Evolutionary conservation across 352 stramenopile species (phyloP).

Genomic region (Globisporangium mamillatum): DNA sequence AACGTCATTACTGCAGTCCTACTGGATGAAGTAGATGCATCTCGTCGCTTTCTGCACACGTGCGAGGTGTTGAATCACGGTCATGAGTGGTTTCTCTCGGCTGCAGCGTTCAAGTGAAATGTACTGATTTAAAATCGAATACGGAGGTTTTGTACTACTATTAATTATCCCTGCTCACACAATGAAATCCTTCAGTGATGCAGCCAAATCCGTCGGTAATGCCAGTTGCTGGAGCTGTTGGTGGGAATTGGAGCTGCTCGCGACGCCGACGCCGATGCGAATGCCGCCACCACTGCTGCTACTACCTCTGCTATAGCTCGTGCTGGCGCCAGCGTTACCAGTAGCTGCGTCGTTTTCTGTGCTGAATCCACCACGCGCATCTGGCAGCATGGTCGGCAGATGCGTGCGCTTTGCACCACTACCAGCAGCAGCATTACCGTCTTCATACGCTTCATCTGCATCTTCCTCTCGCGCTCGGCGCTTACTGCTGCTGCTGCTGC

Average conservation of each 20-base stretch:
- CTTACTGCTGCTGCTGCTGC: neutral
- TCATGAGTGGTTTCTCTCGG: neutral
- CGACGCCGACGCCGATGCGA: neutral
- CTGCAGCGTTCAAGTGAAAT: neutral
- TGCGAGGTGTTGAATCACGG: neutral
- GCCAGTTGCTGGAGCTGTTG: neutral
- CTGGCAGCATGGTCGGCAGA: neutral
- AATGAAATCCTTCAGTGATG: neutral
- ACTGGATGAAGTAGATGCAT: neutral
- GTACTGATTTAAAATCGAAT: neutral
- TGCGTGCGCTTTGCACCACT: neutral
- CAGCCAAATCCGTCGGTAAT: neutral
- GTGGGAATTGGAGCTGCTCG: neutral
- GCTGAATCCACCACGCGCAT: neutral
- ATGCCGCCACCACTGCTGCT: neutral
- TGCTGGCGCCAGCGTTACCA: neutral
- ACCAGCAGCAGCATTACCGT: neutral
- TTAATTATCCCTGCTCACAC: neutral
- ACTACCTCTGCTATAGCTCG: neutral
- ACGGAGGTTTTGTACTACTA: neutral
- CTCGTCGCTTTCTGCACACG: neutral
- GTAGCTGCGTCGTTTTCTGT: conserved; percentile 1
- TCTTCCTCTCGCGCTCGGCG: neutral
- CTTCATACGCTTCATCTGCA: neutral
- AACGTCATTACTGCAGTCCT: neutral